Percentiles rank a stretch among this genome's conserved stretches.
Conservation (phyloP, 306 rosid species). For the Trifolium subterraneum region DNA sequence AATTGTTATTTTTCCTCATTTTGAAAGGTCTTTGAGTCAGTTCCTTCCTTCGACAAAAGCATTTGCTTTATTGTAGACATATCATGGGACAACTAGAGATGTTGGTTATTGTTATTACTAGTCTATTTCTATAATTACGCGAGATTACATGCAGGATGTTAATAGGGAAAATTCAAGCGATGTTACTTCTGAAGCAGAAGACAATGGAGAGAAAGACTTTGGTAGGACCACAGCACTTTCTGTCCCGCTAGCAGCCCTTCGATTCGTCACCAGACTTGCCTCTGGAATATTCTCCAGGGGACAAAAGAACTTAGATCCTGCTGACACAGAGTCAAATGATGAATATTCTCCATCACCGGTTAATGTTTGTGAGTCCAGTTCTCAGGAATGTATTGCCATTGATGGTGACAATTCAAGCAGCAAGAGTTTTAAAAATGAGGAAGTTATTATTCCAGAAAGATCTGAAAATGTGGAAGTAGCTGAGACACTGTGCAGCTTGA, state of each 20-base stretch:
- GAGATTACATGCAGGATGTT: slow-evolving; percentile 61
- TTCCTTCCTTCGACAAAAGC: slow-evolving; percentile 31
- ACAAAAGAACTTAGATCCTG: slow-evolving; percentile 61
- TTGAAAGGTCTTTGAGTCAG: slow-evolving; percentile 36
- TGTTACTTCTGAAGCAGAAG: slow-evolving; percentile 67
- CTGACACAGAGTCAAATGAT: slow-evolving; percentile 49
- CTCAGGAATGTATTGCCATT: slow-evolving; percentile 49
- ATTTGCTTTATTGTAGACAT: slow-evolving; percentile 28
- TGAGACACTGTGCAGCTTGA: slow-evolving; percentile 51
- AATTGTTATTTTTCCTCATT: slow-evolving; percentile 11
- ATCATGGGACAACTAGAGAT: slow-evolving; percentile 33
- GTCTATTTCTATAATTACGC: slow-evolving; percentile 35
- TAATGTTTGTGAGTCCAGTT: slow-evolving; percentile 56
- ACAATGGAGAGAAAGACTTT: slow-evolving; percentile 60
- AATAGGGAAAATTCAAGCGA: slow-evolving; percentile 59
- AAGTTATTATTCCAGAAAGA: slow-evolving; percentile 46
- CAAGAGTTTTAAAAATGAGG: slow-evolving; percentile 52
- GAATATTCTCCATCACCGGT: slow-evolving; percentile 58
- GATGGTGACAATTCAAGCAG: slow-evolving; percentile 45
- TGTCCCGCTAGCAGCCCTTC: slow-evolving; percentile 88
- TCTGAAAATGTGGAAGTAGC: slow-evolving; percentile 55
- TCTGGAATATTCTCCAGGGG: slow-evolving; percentile 89
- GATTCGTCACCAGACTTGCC: slow-evolving; percentile 86
- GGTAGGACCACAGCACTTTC: slow-evolving; percentile 77
- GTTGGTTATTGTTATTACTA: slow-evolving; percentile 36